These are phyloP conservation scores for Picea abies DNA, from an alignment of 83 land plant species.

Conservation along the genomic window DNA sequence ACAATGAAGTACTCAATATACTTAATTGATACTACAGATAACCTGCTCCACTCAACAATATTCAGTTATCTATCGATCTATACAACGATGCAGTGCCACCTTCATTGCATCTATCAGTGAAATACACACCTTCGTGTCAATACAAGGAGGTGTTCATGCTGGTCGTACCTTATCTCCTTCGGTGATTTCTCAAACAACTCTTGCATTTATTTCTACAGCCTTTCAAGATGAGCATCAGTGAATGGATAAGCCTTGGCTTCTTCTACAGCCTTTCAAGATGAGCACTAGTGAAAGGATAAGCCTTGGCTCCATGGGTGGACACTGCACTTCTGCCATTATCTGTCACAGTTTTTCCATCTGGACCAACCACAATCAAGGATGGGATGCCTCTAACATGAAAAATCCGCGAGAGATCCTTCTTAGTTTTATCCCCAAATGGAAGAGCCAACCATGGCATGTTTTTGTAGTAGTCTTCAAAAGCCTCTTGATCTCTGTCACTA, in stretches of 20 bases:
- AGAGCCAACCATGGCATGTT: constrained; percentile 78
- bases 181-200: neutral
- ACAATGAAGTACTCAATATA: too few relatives aligned
- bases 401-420: constrained; percentile 25
- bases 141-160: too few relatives aligned
- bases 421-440: constrained; percentile 54
- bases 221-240: constrained; percentile 33
- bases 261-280: neutral
- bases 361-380: constrained; percentile 43
- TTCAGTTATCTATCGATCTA: too few relatives aligned
- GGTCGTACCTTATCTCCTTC: too few relatives aligned
- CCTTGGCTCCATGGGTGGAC: constrained; percentile 30
- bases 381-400: constrained; percentile 32
- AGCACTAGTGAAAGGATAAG: constrained; percentile 15
- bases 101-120: too few relatives aligned
- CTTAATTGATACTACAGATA: too few relatives aligned
- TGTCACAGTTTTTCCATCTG: constrained; percentile 60
- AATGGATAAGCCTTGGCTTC: constrained; percentile 29
- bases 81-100: too few relatives aligned
- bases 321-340: constrained; percentile 44
- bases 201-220: constrained; percentile 30
- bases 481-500: neutral
- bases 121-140: too few relatives aligned
- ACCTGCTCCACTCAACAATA: too few relatives aligned
- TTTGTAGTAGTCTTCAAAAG: constrained; percentile 52